Evolutionary conservation across 129 eudicot genomes (phyloP).

Genomic region (Logfia minima): DNA sequence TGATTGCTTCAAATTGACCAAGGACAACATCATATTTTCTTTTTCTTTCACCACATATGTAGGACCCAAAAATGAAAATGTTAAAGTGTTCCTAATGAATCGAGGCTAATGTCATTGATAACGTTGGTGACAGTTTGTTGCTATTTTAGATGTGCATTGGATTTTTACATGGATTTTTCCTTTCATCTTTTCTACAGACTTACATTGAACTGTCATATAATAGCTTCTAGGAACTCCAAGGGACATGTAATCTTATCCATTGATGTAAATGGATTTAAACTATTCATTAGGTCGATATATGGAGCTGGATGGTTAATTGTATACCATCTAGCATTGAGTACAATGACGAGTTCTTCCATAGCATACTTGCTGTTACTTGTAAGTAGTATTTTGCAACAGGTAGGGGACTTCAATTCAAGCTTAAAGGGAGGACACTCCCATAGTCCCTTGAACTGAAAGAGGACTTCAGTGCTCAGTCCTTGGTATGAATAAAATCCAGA

Average conservation of each 20-base stretch:
- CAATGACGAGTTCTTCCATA: background rate
- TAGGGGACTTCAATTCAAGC: background rate
- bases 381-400: background rate
- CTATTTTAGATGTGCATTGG: background rate
- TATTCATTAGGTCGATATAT: background rate
- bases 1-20: constrained; percentile 5
- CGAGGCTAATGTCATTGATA: background rate
- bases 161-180: background rate
- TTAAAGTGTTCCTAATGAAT: background rate
- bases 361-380: background rate
- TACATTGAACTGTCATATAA: background rate
- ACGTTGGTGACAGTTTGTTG: background rate
- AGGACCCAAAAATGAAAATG: constrained; percentile 3
- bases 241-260: background rate
- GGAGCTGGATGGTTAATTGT: background rate
- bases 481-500: background rate
- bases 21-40: background rate
- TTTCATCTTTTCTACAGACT: background rate
- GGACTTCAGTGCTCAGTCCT: background rate
- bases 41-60: constrained; percentile 2
- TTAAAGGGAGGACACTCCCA: background rate
- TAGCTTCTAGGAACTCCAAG: background rate
- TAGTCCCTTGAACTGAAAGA: background rate
- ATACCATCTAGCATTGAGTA: background rate
- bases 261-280: background rate